Evolutionary conservation across 176 grass and related monocot species (phyloP).

Genomic region (Ampelocalamus luodianensis): DNA sequence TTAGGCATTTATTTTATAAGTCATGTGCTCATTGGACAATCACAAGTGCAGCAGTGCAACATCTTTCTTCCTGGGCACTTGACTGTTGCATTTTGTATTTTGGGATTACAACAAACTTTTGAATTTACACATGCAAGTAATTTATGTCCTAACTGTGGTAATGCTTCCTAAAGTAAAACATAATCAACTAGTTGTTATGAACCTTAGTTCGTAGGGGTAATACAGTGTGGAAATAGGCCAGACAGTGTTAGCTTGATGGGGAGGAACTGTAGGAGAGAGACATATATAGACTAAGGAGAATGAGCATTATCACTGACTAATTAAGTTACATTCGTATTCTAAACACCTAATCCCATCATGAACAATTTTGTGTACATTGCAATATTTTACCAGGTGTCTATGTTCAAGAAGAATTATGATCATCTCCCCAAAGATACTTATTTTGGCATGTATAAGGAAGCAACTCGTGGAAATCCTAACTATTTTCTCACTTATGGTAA

Average conservation of each 20-base stretch:
- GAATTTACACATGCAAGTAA: not conserved
- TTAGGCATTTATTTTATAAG: not conserved
- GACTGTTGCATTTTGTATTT: not conserved
- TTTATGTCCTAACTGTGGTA: not conserved
- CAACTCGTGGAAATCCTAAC: constrained; percentile 89
- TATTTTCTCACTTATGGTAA: constrained; percentile 98
- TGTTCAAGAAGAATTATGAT: constrained; percentile 99
- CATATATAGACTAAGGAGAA: not conserved
- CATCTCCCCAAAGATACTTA: constrained; percentile 96
- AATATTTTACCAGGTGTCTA: constrained; percentile 75
- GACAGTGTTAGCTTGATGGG: too few relatives aligned
- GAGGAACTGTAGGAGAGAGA: too few relatives aligned
- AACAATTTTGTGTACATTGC: constrained; percentile 22
- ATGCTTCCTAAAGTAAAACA: not conserved
- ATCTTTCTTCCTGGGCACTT: not conserved
- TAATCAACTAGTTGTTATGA: not conserved
- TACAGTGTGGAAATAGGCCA: too few relatives aligned
- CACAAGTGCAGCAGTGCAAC: not conserved
- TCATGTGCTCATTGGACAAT: not conserved
- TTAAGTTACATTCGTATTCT: not conserved
- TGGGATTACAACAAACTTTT: not conserved
- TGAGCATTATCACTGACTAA: not conserved
- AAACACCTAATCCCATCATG: constrained; percentile 1
- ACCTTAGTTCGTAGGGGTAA: too few relatives aligned
- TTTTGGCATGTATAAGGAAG: constrained; percentile 95